These are phyloP conservation scores for Ocimum tenuiflorum DNA, from an alignment of 257 asterid species.

Conservation along the genomic window DNA sequence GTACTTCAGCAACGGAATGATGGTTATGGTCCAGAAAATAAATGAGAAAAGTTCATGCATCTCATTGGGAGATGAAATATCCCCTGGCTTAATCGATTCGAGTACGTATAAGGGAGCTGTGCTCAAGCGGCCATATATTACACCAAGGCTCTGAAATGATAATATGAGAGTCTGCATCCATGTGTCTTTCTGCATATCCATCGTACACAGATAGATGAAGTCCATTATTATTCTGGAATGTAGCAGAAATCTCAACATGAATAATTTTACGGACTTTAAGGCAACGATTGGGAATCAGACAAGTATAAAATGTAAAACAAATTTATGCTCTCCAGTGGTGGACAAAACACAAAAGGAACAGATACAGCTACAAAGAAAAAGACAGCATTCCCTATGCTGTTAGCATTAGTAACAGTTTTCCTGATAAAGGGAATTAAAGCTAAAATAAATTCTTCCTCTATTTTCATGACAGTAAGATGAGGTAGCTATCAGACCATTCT, in stretches of 20 bases:
- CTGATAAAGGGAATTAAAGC: background rate
- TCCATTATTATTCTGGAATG: background rate
- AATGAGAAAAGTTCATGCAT: constrained; percentile 75
- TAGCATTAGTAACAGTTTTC: background rate
- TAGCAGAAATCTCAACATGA: constrained; percentile 8
- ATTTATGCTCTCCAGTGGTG: background rate
- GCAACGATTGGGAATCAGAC: background rate
- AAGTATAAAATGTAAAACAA: background rate
- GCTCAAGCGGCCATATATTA: constrained; percentile 80
- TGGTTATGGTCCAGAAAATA: constrained; percentile 75
- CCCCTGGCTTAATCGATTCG: constrained; percentile 52
- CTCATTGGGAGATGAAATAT: constrained; percentile 49
- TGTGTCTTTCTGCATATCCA: constrained; percentile 36
- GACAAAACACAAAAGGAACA: background rate
- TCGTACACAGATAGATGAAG: constrained; percentile 3
- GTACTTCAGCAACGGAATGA: constrained; percentile 78
- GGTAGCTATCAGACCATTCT: background rate
- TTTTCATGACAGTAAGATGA: background rate
- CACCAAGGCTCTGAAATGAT: constrained; percentile 91
- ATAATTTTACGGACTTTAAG: background rate
- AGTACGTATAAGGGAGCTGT: constrained; percentile 83
- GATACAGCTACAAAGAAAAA: background rate
- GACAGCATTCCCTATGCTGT: background rate
- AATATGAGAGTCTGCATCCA: constrained; percentile 47
- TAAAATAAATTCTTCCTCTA: background rate